Base-by-base conservation (phyloP, 1,139 yeast genomes). In the Pichia sp. region DNA sequence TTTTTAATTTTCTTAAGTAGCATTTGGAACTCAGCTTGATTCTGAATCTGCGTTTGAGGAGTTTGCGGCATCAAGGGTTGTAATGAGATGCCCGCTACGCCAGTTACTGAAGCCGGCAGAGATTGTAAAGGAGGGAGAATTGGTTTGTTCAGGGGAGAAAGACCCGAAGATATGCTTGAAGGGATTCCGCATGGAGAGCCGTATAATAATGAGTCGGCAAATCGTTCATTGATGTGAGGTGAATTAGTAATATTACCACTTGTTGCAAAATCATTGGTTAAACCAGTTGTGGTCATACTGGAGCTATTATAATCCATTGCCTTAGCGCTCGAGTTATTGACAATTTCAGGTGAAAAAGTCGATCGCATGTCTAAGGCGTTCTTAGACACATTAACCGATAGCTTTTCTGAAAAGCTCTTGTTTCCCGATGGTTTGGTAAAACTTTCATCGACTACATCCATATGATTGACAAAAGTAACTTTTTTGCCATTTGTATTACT, bases 401-500 rank as follows among this genome's bases (percentile, higher is more conserved):
- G n/a, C n/a, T n/a, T n/a, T n/a, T n/a, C n/a, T n/a, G n/a, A n/a
- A n/a, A n/a, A n/a, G n/a, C n/a, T n/a, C n/a, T n/a, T n/a, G n/a
- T n/a, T n/a, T n/a, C n/a, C n/a, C n/a, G n/a, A n/a, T n/a, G n/a
- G n/a, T 31, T 31, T n/a, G 10, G 36, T n/a, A 10, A 12, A 7
- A 31, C 13, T 31, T 9, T 10, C 3, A 31, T 31, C 16, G 13
- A 31, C 16, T 12, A 31, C 13, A 12, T n/a, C 23, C 13, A 18
- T 19, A 18, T 45, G 30, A n/a, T 30, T 21, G 2, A 41, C 43
- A 43, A 19, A 41, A 3, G 36, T 37, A 10, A 40, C 19, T 3
- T 51, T 47, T 8, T 56, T 53, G 10, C 53, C 48, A 44, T 49
- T 54, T 23, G 56, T 40, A 46, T 57, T 53, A 7, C 77, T 76